Conservation (phyloP, 495 filamentous ascomycete species). For the Glonium stellatum region DNA sequence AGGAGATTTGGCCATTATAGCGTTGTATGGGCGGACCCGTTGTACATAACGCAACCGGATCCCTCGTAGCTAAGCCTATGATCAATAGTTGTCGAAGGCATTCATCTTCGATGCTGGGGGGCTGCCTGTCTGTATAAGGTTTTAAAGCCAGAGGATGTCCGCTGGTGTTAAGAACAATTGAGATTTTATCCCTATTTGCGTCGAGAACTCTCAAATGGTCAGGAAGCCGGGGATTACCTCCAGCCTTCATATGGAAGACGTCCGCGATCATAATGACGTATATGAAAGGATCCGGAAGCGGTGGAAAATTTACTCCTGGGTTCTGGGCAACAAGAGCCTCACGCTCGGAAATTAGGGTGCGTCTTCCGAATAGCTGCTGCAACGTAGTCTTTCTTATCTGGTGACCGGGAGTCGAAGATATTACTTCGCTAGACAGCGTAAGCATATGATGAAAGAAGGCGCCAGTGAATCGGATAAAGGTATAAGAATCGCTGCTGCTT, state of each 20-base stretch:
- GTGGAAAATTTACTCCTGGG: slow-evolving; percentile 2
- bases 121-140: slow-evolving; percentile 9
- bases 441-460: slow-evolving; percentile 31
- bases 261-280: slow-evolving; percentile 28
- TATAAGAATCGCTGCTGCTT: slow-evolving; percentile 10
- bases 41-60: slow-evolving; percentile 29
- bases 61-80: slow-evolving; percentile 29
- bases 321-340: slow-evolving; percentile 25
- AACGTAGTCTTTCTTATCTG: slow-evolving; percentile 6
- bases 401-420: neutral
- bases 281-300: neutral
- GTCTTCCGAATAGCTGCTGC: slow-evolving; percentile 6
- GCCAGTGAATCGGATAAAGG: slow-evolving; percentile 28
- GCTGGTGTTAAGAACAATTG: slow-evolving; percentile 29
- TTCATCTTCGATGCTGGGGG: slow-evolving; percentile 24
- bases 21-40: slow-evolving; percentile 26
- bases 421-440: slow-evolving; percentile 24
- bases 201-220: slow-evolving; percentile 25
- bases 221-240: slow-evolving; percentile 29
- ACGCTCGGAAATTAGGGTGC: slow-evolving; percentile 10
- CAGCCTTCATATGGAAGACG: slow-evolving; percentile 31
- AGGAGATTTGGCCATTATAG: slow-evolving; percentile 22
- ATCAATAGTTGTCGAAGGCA: slow-evolving; percentile 31
- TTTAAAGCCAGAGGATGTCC: slow-evolving; percentile 28
- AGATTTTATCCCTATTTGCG: slow-evolving; percentile 30